Evolutionary conservation across 352 stramenopile species (phyloP), one percentile per base, ranked within the genome.

Genomic region (Globisporangium spiculum): DNA sequence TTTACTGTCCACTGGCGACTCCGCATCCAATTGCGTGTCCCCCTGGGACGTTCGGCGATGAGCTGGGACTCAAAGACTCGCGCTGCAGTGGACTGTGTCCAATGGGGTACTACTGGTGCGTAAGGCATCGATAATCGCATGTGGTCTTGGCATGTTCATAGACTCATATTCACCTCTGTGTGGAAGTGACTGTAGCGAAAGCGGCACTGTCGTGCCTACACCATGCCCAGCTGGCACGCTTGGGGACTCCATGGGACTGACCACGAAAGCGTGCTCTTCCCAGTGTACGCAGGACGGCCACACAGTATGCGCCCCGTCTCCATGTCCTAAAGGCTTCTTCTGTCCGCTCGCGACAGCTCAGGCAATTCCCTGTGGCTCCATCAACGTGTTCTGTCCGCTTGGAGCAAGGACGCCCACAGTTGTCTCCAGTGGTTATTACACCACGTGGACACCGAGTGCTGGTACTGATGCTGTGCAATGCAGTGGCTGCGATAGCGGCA

Each of bases 1-100:
- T 72, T 22, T 92, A 86, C 64, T 92, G 82, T 62, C 83, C 79
- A 2, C 60, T 78, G 27, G 81, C 73, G 12, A 90, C 84, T 9
- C 58, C 59, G 20, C 53, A 81, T 20, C 85, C 85, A 1, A 57
- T 83, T 1, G 64, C 75, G 3, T 93, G 85, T 72, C 83, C 77
- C 1, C 30, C 80, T 26, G 83, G 85, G 8, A 84, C 76, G 0
- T 91, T 75, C 50, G 83, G 83, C 1, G 63, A 63, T 0, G 54
- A 77, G 9, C 6, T 71, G 2, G 81, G 75, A 36, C 70, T 91
- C 34, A 58, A 46, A 2, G 74, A 70, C 22, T n/a, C 69, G 52
- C 27, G n/a, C 9, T 93, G 85, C 55, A 85, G 68, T 12, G 85
- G 74, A 3, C 69, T 67, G 12, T 91, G 85, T 22, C 85, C 85